Evolutionary conservation across 2,329 filamentous ascomycete genomes (phyloP), one percentile per base, ranked within the genome.

Genomic region (Coniochaeta prunicola): DNA sequence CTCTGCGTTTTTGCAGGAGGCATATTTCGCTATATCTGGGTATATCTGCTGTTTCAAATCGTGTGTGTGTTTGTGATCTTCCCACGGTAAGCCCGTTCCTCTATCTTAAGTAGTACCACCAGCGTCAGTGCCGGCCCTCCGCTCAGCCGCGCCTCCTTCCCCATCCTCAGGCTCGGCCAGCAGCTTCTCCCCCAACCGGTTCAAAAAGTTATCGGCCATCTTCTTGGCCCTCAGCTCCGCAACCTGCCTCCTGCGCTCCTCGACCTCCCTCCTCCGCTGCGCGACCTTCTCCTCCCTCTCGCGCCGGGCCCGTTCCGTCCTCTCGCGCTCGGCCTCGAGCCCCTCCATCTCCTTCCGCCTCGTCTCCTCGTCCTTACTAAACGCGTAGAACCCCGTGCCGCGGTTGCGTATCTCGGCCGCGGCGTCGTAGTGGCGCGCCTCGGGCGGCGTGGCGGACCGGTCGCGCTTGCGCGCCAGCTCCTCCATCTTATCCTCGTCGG

Each of bases 311-410:
- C 78, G 76, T 72, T 92, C 88, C 57, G 90, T 94, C 68, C 85
- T 82, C 62, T 77, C 74, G 60, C 90, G 79, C 70, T 91, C 86
- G 65, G 80, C 77, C 63, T 85, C 81, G 58, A 97, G 76, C 50
- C 80, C 81, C 64, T 83, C 80, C 90, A 97, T 96, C 79, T 97
- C 90, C 55, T 67, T 66, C 66, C 74, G 73, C 68, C 87, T 78
- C 63, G 79, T 77, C 64, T 82, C 85, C 68, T 88, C 86, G 71
- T 96, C 89, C 64, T 82, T 83, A 60, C 88, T 91, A 70, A 99
- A 97, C 59, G 89, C 86, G 76, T 92, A 97, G 74, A 97, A 99
- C 0, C 90, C 94, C 0, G 90, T 90, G 4, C 94, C 94, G 67
- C 94, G 93, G 50, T 85, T 91, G 61, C 94, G 80, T 55, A 96